Base-by-base conservation (phyloP, 176 grass and related monocot genomes). In the Rhynchospora pubera region DNA sequence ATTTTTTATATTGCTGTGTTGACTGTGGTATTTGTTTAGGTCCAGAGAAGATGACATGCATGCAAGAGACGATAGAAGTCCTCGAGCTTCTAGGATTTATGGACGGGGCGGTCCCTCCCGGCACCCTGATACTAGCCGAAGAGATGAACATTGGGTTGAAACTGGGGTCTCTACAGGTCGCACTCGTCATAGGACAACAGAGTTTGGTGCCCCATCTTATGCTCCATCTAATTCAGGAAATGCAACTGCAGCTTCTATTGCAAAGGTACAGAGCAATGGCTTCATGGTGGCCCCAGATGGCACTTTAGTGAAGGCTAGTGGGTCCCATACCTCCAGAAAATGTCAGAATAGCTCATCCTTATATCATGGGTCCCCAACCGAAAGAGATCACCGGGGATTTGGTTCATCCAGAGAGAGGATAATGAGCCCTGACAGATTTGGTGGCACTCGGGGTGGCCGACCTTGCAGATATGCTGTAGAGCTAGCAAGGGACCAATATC, bases 231-330 rank as follows among this genome's bases (percentile, higher is more conserved):
- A 88, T 84, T 93, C 91, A 77, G 89, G 90, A 86, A 99, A 99
- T 90, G 96, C 93, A 43, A 87, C 96, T 51, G 96, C 91, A 63
- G 93, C 89, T 82, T 89, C 93, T 84, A 91, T 91, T 13, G 93
- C 93, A 62, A 99, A 99, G 83, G 94, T 99, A 79, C 72, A 99
- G 79, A 99, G 89, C 84, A 95, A 90, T 85, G 96, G 96, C 32
- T 99, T 99, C 89, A 90, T 99, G 68, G 96, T 99, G 80, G 91
- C 96, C 72, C 84, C 8, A 82, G 96, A 99, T 94, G 96, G 96
- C 79, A 99, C 96, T 62, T 82, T 99, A 82, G 96, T 93, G 79
- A 99, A 86, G 89, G 87, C 72, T 61, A 66, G 56, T 66, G 92
- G 87, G 57, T 55, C 75, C 48, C 71, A 79, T 83, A 86, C 79